These are phyloP conservation scores for Globisporangium carolinianum DNA, from an alignment of 352 stramenopile genomes.

Conservation along the genomic window DNA sequence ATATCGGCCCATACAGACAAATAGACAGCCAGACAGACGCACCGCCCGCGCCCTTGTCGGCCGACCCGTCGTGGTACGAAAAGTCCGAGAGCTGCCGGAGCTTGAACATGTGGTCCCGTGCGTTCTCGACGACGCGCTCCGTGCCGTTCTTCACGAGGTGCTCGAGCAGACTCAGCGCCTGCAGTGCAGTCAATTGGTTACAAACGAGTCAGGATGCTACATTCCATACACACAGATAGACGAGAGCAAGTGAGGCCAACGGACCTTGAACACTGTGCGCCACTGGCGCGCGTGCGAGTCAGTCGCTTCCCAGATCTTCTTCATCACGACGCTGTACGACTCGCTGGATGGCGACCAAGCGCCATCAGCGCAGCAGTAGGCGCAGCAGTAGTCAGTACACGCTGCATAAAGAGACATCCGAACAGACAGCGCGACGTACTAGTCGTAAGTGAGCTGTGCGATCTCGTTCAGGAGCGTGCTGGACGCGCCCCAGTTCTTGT, in stretches of 20 bases:
- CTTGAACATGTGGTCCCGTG: slow-evolving; percentile 92
- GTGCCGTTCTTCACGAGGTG: slow-evolving; percentile 98
- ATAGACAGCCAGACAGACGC: not conserved
- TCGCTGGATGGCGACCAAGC: slow-evolving; percentile 30
- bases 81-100: slow-evolving; percentile 83
- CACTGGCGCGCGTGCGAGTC: slow-evolving; percentile 89
- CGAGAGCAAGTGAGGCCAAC: not conserved
- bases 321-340: slow-evolving; percentile 86
- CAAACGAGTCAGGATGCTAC: not conserved
- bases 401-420: not conserved
- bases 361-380: not conserved
- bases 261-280: slow-evolving; percentile 96
- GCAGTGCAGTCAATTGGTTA: not conserved
- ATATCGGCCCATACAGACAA: too few species aligned
- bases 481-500: slow-evolving; percentile 99
- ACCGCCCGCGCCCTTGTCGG: slow-evolving; percentile 83
- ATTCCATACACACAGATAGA: too few species aligned
- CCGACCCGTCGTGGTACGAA: slow-evolving; percentile 83
- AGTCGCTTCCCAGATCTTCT: slow-evolving; percentile 94
- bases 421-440: slow-evolving; percentile 29
- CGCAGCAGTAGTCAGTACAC: too few species aligned
- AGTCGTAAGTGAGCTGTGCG: slow-evolving; percentile 95
- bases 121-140: slow-evolving; percentile 97
- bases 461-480: slow-evolving; percentile 98
- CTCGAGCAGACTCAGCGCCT: slow-evolving; percentile 91